phyloP scores from a whole-genome alignment of 2,329 filamentous ascomycete species.

The Diaporthe helianthi region DNA sequence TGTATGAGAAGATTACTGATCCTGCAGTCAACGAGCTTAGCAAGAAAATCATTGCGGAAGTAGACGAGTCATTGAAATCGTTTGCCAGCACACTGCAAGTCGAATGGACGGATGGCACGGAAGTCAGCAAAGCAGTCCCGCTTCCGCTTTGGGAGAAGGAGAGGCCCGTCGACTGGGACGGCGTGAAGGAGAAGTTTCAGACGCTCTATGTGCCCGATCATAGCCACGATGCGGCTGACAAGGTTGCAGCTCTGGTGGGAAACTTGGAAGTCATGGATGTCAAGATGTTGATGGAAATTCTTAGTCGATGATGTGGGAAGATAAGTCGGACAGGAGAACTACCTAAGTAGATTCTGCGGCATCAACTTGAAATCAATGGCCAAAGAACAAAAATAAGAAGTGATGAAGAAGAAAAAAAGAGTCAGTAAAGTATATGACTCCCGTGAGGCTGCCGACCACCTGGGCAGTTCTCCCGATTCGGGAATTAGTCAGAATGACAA shows the following conservation, averaged over 20 bases:
- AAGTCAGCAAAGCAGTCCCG: not conserved
- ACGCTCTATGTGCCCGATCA: not conserved
- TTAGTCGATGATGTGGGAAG: not conserved
- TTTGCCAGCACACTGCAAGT: not conserved
- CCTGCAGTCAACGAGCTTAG: not conserved
- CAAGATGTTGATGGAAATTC: not conserved
- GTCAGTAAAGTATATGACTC: not conserved
- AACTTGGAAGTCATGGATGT: not conserved
- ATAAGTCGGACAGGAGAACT: not conserved
- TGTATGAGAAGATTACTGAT: not conserved
- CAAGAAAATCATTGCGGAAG: not conserved
- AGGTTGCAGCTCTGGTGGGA: not conserved
- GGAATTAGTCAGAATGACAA: not conserved
- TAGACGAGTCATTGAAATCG: not conserved
- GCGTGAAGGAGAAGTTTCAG: not conserved
- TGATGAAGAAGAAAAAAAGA: not conserved
- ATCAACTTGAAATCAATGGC: no score
- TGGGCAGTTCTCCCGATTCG: not conserved
- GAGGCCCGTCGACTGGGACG: not conserved
- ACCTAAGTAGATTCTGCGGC: no score
- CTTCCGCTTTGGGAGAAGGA: conserved; percentile 2
- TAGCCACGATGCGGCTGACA: not conserved
- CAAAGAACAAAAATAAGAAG: not conserved
- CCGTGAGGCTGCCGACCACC: not conserved
- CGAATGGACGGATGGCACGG: not conserved